Base-by-base conservation (phyloP, 768 basidiomycete genomes). In the Russula sp. region DNA sequence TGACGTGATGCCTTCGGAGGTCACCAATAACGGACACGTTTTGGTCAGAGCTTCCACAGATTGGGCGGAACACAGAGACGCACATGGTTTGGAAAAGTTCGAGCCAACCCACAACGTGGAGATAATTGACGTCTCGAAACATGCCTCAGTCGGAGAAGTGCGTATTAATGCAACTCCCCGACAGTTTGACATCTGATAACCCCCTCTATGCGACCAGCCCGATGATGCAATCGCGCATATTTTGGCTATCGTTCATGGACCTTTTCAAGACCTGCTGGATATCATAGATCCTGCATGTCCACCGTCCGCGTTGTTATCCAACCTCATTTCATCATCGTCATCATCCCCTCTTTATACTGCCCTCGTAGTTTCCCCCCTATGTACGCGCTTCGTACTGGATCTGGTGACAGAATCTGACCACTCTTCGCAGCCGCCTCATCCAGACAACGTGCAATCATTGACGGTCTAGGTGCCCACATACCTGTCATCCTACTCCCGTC, bases 21-120 rank as follows among this genome's bases (percentile, higher is more conserved):
- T 79, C 24, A 74, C 75, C 22, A 74, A 73, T 16, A 70, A 77
- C 38, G 81, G 80, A 20, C 78, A 75, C 57, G 52, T 60, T 20
- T 40, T 40, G 6, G 44, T 85, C 24, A 79, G 75, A 20, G 86
- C 86, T 7, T 88, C 87, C 2, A 89, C 88, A 8, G 83, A 87
- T 70, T 90, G 89, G 88, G 73, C 85, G 18, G 87, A 88, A 69
- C 84, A 85, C 69, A 78, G 77, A 26, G 85, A 87, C 71, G 79
- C 77, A 1, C 84, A 88, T 68, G 87, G 86, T 1, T 76, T 86
- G 4, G 87, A 89, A 71, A 83, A 81, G 63, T 83, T 82, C 46
- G 88, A 88, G 69, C 83, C 87, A 9, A 78, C 80, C 14, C 77
- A 81, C 66, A 90, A 90, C 69, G 76, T 90, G 9, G 85, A 89